Percentiles rank a stretch among this genome's conserved stretches.
Conservation (phyloP, 371 early-diverging fungal genomes). For the Mucor ambiguus region DNA sequence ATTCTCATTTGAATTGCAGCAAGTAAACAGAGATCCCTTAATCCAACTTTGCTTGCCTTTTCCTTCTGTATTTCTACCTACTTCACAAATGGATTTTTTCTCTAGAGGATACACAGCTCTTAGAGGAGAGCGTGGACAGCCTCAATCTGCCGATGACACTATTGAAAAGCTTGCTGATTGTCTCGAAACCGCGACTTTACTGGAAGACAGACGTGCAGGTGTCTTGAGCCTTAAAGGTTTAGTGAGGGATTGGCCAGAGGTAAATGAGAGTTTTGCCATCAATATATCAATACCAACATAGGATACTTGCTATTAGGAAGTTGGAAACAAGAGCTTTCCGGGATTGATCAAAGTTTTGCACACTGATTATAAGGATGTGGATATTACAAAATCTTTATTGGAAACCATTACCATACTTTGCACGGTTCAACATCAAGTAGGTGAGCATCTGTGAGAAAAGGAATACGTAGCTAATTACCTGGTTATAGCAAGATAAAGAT, state of each 20-base stretch:
- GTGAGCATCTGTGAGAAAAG: background rate
- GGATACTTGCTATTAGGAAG: constrained; percentile 56
- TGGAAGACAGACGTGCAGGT: constrained; percentile 90
- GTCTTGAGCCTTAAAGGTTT: constrained; percentile 87
- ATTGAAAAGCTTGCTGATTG: constrained; percentile 88
- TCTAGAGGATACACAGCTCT: constrained; percentile 79
- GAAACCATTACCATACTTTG: constrained; percentile 86
- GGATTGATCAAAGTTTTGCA: constrained; percentile 76
- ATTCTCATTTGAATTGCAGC: background rate
- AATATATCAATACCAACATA: background rate
- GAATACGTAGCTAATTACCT: background rate
- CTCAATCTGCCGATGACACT: constrained; percentile 82
- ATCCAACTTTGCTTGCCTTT: background rate
- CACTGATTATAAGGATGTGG: constrained; percentile 80
- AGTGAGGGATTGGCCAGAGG: constrained; percentile 68
- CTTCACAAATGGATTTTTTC: constrained; percentile 73
- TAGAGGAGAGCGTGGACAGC: constrained; percentile 76
- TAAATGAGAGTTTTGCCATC: constrained; percentile 6
- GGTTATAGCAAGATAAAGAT: constrained; percentile 36
- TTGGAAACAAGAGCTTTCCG: constrained; percentile 78
- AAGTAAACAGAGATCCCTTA: background rate
- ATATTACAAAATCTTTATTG: constrained; percentile 80
- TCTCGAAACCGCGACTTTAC: constrained; percentile 77
- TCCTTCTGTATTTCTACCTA: background rate
- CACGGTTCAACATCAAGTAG: constrained; percentile 49